Conservation (phyloP, 2,329 filamentous ascomycete species). For the Pestalotiopsis fici region DNA sequence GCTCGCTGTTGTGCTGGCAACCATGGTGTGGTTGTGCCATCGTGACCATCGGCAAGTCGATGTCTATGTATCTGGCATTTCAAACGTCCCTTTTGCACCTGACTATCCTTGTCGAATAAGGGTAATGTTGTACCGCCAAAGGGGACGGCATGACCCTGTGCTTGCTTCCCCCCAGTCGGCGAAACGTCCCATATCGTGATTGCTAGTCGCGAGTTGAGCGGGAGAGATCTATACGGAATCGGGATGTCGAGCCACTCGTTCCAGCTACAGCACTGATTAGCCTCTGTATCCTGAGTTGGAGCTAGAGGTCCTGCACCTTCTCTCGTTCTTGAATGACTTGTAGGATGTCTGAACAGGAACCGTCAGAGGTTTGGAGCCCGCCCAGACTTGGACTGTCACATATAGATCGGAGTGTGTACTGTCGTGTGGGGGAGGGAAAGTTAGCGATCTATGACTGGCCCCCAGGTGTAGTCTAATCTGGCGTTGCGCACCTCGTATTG, state of each 20-base stretch:
- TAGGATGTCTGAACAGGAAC: slow-evolving; percentile 92
- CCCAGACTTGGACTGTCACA: slow-evolving; percentile 91
- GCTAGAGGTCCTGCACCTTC: slow-evolving; percentile 44
- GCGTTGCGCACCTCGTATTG: slow-evolving; percentile 64
- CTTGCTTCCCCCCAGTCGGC: slow-evolving; percentile 70
- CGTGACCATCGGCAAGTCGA: slow-evolving; percentile 81
- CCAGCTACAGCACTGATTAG: slow-evolving; percentile 58
- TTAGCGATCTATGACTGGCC: slow-evolving; percentile 15
- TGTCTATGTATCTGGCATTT: slow-evolving; percentile 86
- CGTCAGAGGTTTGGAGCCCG: slow-evolving; percentile 91
- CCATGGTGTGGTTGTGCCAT: slow-evolving; percentile 77
- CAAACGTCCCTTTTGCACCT: slow-evolving; percentile 86
- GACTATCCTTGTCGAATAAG: slow-evolving; percentile 91
- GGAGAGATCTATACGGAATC: slow-evolving; percentile 79
- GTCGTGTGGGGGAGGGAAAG: slow-evolving; percentile 21
- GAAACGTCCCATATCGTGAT: slow-evolving; percentile 96
- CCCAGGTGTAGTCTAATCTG: background rate
- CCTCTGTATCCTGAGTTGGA: slow-evolving; percentile 12
- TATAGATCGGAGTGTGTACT: slow-evolving; percentile 87
- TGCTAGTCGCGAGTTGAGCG: slow-evolving; percentile 79
- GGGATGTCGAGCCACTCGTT: slow-evolving; percentile 95
- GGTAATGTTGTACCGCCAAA: slow-evolving; percentile 93
- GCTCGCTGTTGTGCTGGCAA: slow-evolving; percentile 57
- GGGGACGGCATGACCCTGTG: slow-evolving; percentile 77
- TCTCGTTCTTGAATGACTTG: slow-evolving; percentile 79